Evolutionary conservation across 176 grass and related monocot genomes (phyloP).

Genomic region (Rhynchospora pubera): DNA sequence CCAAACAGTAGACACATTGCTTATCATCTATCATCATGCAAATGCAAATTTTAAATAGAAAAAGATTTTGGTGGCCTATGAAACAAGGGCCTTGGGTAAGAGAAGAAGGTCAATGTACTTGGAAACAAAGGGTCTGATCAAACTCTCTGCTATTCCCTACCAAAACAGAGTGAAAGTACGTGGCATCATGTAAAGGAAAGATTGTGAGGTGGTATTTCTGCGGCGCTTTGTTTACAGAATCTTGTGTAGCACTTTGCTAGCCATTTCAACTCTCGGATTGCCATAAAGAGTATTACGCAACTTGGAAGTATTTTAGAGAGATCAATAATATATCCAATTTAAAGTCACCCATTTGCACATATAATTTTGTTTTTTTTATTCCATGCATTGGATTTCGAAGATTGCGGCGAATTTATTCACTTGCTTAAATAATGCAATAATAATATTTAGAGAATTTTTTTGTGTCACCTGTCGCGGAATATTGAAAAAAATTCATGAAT

Average conservation of each 20-base stretch:
- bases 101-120: not conserved
- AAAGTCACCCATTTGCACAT: too few species aligned
- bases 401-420: too few species aligned
- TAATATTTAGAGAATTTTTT: too few species aligned
- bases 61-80: not conserved
- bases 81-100: not conserved
- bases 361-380: too few species aligned
- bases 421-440: too few species aligned
- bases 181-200: not conserved
- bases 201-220: not conserved
- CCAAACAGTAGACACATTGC: not conserved
- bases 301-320: too few species aligned
- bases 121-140: not conserved
- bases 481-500: too few species aligned
- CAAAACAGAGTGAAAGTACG: conserved; percentile 6
- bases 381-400: too few species aligned
- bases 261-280: too few species aligned
- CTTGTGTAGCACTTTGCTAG: not conserved
- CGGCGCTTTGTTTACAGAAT: not conserved
- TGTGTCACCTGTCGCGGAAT: too few species aligned
- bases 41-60: not conserved
- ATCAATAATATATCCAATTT: too few species aligned
- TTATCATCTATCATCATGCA: not conserved
- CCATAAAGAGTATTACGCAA: too few species aligned
- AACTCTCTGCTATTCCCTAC: not conserved